Evolutionary conservation across 2,329 filamentous ascomycete species (phyloP), one percentile per base, ranked within the genome.

Genomic region (Graphilbum fragrans): DNA sequence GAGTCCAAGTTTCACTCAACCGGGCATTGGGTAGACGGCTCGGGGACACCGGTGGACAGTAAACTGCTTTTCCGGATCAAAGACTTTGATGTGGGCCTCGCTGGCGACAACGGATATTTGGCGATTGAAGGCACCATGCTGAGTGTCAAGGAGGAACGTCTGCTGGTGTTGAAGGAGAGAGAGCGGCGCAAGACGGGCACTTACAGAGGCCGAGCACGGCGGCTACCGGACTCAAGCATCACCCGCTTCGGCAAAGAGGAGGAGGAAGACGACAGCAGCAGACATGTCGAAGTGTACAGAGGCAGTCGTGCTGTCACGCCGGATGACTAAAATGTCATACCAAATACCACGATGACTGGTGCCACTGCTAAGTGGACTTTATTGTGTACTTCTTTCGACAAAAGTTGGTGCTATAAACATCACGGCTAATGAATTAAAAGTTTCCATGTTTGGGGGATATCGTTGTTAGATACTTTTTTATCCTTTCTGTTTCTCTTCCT

Each of bases 51-150:
- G 49, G 70, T 95, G 42, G 72, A 75, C 42, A 82, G 83, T 12
- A 75, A 74, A 53, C 60, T 93, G 31, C 71, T 72, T 41, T 94
- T 94, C 61, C 73, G 79, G 49, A 86, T 95, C 55, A 78, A 80
- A 50, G 86, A 93, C 57, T 85, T 92, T 47, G 88, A 95, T 52
- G 81, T 84, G 1, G 82, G 80, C 22, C 72, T 78, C 37, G 85
- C 82, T 49, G 77, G 78, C 40, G 77, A 81, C 50, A 81, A 81
- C 45, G 86, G 83, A 11, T 92, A 90, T 56, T 62, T 94, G 46
- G 87, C 82, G 50, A 80, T 95, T 47, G 82, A 92, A 57, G 90
- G 88, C 21, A 93, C 85, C n/a, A 80, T 94, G 72, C 63, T 94
- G 38, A 68, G 71, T 37, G 72, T 72, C 35, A 72, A 75, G 18